phyloP scores from a whole-genome alignment of 1,284 basidiomycete genomes.

The Ceratobasidium sp. region DNA sequence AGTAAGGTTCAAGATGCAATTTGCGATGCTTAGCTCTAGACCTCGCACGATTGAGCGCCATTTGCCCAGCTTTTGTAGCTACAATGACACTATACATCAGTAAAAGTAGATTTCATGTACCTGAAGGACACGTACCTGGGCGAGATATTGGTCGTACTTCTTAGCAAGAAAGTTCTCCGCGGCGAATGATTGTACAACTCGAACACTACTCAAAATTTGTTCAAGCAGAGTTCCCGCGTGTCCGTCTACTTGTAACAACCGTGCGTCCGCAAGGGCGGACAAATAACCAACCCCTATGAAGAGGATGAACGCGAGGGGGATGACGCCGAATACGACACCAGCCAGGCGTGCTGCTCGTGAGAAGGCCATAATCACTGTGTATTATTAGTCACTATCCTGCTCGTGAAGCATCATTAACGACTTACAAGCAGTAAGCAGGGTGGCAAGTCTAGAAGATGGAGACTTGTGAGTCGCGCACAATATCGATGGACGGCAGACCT shows the following conservation, averaged over 20 bases:
- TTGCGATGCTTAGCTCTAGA: slow-evolving; percentile 54
- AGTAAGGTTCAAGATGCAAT: slow-evolving; percentile 48
- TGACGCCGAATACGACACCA: slow-evolving; percentile 59
- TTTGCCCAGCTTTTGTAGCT: slow-evolving; percentile 56
- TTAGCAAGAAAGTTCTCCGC: slow-evolving; percentile 56
- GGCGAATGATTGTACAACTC: slow-evolving; percentile 61
- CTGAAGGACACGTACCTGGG: slow-evolving; percentile 25
- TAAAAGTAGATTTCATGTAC: no score
- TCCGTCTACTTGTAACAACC: slow-evolving; percentile 57
- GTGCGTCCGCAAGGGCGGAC: slow-evolving; percentile 54
- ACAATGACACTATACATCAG: slow-evolving; percentile 46
- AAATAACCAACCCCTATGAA: slow-evolving; percentile 56
- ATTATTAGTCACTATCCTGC: background rate
- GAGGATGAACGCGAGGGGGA: slow-evolving; percentile 56
- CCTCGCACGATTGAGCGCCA: slow-evolving; percentile 53
- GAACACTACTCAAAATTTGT: slow-evolving; percentile 59
- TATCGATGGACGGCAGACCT: background rate
- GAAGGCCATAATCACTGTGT: slow-evolving; percentile 58
- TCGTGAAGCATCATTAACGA: background rate
- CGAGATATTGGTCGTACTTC: slow-evolving; percentile 55
- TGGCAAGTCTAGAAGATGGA: slow-evolving; percentile 19
- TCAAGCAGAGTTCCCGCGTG: slow-evolving; percentile 60
- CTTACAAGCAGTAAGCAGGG: slow-evolving; percentile 55
- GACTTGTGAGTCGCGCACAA: background rate
- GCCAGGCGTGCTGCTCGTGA: slow-evolving; percentile 58